phyloP scores from a whole-genome alignment of 352 stramenopile species.

The Salisapilia sapeloensis region DNA sequence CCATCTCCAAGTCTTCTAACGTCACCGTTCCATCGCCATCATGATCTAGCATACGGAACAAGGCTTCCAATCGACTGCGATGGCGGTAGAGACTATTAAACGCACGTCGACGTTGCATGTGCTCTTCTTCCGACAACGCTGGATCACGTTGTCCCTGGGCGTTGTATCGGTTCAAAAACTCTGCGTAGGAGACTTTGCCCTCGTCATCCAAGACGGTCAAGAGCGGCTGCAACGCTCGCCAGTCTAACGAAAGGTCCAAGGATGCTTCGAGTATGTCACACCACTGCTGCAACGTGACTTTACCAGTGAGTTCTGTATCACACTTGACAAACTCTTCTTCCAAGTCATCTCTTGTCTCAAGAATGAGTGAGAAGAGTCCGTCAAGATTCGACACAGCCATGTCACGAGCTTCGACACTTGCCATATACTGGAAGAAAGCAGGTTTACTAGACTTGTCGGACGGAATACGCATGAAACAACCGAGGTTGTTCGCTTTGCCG shows the following conservation, averaged over 20 bases:
- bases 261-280: slow-evolving; percentile 59
- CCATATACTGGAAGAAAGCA: slow-evolving; percentile 81
- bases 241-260: slow-evolving; percentile 64
- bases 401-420: slow-evolving; percentile 56
- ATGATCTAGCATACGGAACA: slow-evolving; percentile 70
- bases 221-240: slow-evolving; percentile 52
- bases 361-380: slow-evolving; percentile 70
- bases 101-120: slow-evolving; percentile 29
- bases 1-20: slow-evolving; percentile 59
- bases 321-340: slow-evolving; percentile 37
- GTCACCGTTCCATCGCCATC: slow-evolving; percentile 74
- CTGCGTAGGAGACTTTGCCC: slow-evolving; percentile 42
- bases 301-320: slow-evolving; percentile 18
- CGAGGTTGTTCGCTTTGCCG: slow-evolving; percentile 69
- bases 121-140: slow-evolving; percentile 18
- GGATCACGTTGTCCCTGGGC: slow-evolving; percentile 16
- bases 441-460: slow-evolving; percentile 45
- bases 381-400: slow-evolving; percentile 72
- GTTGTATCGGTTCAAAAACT: slow-evolving; percentile 69
- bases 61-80: slow-evolving; percentile 53
- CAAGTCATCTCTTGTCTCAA: slow-evolving; percentile 51
- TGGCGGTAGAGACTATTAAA: slow-evolving; percentile 78
- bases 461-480: slow-evolving; percentile 73
- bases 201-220: slow-evolving; percentile 55
- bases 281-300: slow-evolving; percentile 33